Conservation (phyloP, 768 basidiomycete genomes). For the Phaeotremella fagi region DNA sequence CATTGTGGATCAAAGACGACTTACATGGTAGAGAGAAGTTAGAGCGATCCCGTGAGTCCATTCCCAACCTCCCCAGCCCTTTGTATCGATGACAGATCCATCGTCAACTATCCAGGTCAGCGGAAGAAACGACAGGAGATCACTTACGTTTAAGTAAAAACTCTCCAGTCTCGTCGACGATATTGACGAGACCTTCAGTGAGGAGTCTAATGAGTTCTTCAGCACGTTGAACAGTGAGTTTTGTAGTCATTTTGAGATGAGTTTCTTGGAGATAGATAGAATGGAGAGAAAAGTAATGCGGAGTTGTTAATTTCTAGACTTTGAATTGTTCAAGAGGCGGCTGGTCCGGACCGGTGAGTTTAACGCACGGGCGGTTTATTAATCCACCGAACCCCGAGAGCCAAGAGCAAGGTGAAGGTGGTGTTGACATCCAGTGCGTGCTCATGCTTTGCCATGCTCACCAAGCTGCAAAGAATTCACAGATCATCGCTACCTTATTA, state of each 20-base stretch:
- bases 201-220: constrained; percentile 36
- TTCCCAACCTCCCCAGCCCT: constrained; percentile 61
- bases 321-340: no score
- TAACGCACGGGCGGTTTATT: no score
- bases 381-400: no score
- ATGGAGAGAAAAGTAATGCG: no score
- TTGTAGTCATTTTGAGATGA: background rate
- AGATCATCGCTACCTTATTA: no score
- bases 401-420: no score
- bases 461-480: no score
- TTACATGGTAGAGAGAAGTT: constrained; percentile 37
- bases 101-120: constrained; percentile 49
- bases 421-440: no score
- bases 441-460: no score
- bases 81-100: constrained; percentile 58
- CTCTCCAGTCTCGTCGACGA: constrained; percentile 56
- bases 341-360: no score
- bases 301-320: no score
- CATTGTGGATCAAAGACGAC: background rate
- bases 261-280: no score
- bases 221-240: constrained; percentile 23
- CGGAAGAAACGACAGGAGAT: background rate
- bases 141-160: constrained; percentile 51
- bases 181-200: constrained; percentile 52
- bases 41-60: constrained; percentile 47